Evolutionary conservation across 352 stramenopile genomes (phyloP).

Genomic region (Pythium insidiosum): DNA sequence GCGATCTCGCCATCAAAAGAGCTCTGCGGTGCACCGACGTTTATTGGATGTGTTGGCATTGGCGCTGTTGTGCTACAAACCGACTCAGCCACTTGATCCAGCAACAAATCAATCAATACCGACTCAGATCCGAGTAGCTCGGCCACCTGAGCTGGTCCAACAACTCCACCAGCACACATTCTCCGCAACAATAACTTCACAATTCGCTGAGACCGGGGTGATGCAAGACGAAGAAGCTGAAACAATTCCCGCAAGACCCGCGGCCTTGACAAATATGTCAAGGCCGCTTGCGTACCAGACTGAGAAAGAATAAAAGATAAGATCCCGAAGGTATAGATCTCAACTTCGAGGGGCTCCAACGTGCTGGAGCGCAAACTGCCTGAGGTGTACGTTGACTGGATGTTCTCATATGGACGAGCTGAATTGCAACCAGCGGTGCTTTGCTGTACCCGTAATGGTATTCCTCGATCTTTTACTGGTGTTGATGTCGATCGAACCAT

Average conservation of each 20-base stretch:
- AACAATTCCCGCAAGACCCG: slow-evolving; percentile 67
- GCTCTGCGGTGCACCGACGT: slow-evolving; percentile 15
- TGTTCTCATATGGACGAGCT: too few species aligned
- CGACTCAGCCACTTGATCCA: slow-evolving; percentile 83
- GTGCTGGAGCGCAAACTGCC: too few species aligned
- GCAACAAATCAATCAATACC: slow-evolving; percentile 71
- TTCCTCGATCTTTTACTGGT: slow-evolving; percentile 49
- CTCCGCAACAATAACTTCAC: slow-evolving; percentile 70
- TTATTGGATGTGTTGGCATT: slow-evolving; percentile 45
- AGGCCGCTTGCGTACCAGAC: slow-evolving; percentile 48
- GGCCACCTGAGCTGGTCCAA: slow-evolving; percentile 58
- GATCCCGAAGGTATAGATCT: slow-evolving; percentile 60
- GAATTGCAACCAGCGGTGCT: slow-evolving; percentile 32
- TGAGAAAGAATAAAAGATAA: slow-evolving; percentile 79
- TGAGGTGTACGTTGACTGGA: too few species aligned
- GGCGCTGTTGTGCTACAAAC: slow-evolving; percentile 72
- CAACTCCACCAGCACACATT: slow-evolving; percentile 61
- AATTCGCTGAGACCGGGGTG: slow-evolving; percentile 70
- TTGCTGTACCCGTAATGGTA: slow-evolving; percentile 24
- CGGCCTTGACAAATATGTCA: slow-evolving; percentile 49
- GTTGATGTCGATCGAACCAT: slow-evolving; percentile 82
- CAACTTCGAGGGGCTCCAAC: slow-evolving; percentile 72
- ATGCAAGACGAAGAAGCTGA: slow-evolving; percentile 67
- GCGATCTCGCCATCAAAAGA: slow-evolving; percentile 10
- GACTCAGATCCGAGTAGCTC: slow-evolving; percentile 72